Evolutionary conservation across 2,329 filamentous ascomycete species (phyloP), one percentile per base, ranked within the genome.

Genomic region (Trichoderma harzianum): DNA sequence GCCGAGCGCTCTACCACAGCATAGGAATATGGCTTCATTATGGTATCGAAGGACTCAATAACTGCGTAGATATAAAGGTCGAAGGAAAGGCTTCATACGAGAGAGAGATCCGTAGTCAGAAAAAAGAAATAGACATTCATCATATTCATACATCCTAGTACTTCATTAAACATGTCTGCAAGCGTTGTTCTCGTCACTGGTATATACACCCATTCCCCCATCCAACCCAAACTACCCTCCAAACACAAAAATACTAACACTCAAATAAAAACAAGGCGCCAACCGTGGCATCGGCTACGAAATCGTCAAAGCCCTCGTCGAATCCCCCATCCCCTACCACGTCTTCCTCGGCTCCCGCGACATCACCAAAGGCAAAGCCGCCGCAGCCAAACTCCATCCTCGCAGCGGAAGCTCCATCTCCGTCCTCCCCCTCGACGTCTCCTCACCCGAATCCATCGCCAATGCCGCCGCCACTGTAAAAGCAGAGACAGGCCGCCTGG

Each of bases 391-490:
- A 53, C 84, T 92, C 67, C 87, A 90, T 73, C 85, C 91, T 55
- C 82, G 91, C 16, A 82, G 88, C 80, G 87, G 57, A 16, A 53
- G 28, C 28, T 90, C 90, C 1, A 91, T 90, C 6, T 69, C 77
- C 28, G 73, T 63, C 2, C 34, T 79, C 3, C 51, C 75, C 3
- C 74, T 80, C 2, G 79, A 80, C 28, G 75, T 78, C 14, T 69
- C 34, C 0, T 77, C 75, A 0, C 34, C 72, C 2, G 72, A 74
- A 1, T 79, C 78, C 3, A 74, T 80, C 10, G 61, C 43, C 11
- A 58, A 64, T 0, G 74, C 74, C 1, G 75, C 74, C 1, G 58
- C 72, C 1, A 12, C 64, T 0, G 74, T 80, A 55, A 60, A 68
- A 4, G 26, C 72, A 2, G 61, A 76, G 1, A 75, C 78, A 0